Evolutionary conservation across 306 rosid species (phyloP), one percentile per base, ranked within the genome.

Genomic region (Trifolium pratense): DNA sequence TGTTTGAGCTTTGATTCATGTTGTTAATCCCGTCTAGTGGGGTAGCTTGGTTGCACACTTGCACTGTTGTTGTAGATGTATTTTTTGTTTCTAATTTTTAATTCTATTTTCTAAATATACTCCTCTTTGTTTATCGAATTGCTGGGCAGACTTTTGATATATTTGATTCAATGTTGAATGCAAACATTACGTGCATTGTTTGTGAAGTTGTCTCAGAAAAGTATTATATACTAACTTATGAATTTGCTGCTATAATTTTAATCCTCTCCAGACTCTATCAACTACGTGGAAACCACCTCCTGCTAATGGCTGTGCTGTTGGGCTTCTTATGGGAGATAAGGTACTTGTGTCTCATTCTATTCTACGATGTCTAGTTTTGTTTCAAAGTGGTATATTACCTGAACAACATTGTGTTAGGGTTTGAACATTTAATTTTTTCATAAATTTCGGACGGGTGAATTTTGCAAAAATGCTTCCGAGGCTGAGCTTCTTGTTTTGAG

Each of bases 321-420:
- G 97, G 70, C 74, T 94, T 75, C 88, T 88, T 75, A 87, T 34
- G 88, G 95, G 90, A 29, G 80, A 94, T 76, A 86, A 89, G 96
- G 98, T 94, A 80, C 18, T 78, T 65, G 42, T 63, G 73, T 70
- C 18, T 64, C 53, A 37, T 67, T 29, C 76, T 74, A 25, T 51
- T 68, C 58, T 68, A 15, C 52, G 48, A 46, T 42, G 51, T 66
- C n/a, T 69, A 21, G 21, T 55, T 20, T 79, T 34, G 71, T 12
- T 43, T 71, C 49, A 57, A 60, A 65, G 17, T 76, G 21, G 53
- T 34, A 56, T 74, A 68, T 40, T 65, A 48, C 31, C 49, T 55
- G 57, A 66, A 57, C 51, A 53, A 17, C 37, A 14, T 40, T 65
- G 9, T 66, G 40, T 37, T 66, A 36, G 76, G 73, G 9, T 10